phyloP scores from a whole-genome alignment of 1,284 basidiomycete genomes.

The Pseudozyma pruni region DNA sequence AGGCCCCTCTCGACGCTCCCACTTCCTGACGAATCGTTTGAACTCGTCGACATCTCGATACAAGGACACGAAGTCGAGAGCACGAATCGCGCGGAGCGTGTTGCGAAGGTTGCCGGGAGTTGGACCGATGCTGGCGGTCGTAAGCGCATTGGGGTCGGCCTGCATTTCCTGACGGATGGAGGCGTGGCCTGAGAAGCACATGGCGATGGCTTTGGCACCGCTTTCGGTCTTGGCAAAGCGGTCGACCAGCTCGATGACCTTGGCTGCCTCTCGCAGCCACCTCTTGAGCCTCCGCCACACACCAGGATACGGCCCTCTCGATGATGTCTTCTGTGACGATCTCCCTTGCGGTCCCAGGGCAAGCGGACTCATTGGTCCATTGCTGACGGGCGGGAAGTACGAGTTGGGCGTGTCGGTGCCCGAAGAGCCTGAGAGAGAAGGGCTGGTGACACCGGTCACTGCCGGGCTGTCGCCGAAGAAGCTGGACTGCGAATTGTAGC shows the following conservation, averaged over 20 bases:
- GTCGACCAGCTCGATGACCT: slow-evolving; percentile 62
- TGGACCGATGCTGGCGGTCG: slow-evolving; percentile 33
- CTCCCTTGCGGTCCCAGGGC: slow-evolving; percentile 35
- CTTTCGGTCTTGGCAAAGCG: slow-evolving; percentile 49
- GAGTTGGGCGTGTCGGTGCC: slow-evolving; percentile 39
- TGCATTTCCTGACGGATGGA: slow-evolving; percentile 39
- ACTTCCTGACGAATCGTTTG: slow-evolving; percentile 57
- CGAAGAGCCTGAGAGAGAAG: slow-evolving; percentile 22
- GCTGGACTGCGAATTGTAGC: slow-evolving; percentile 61
- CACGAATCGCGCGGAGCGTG: slow-evolving; percentile 50
- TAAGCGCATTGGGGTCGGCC: slow-evolving; percentile 16
- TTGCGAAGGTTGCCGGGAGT: slow-evolving; percentile 49
- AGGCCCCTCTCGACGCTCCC: slow-evolving; percentile 59
- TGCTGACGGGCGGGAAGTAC: slow-evolving; percentile 36
- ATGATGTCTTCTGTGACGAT: slow-evolving; percentile 14
- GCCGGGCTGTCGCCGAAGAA: slow-evolving; percentile 42
- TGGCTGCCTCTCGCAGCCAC: slow-evolving; percentile 64
- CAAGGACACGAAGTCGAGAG: slow-evolving; percentile 58
- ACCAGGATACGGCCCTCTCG: slow-evolving; percentile 60
- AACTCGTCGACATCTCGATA: slow-evolving; percentile 55
- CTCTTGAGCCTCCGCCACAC: slow-evolving; percentile 66
- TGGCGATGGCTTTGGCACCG: slow-evolving; percentile 49
- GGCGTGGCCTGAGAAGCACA: slow-evolving; percentile 45
- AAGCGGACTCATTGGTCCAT: slow-evolving; percentile 45
- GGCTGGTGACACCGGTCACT: slow-evolving; percentile 31